phyloP scores from a whole-genome alignment of 2,329 filamentous ascomycete genomes.

The Neonectria punicea region DNA sequence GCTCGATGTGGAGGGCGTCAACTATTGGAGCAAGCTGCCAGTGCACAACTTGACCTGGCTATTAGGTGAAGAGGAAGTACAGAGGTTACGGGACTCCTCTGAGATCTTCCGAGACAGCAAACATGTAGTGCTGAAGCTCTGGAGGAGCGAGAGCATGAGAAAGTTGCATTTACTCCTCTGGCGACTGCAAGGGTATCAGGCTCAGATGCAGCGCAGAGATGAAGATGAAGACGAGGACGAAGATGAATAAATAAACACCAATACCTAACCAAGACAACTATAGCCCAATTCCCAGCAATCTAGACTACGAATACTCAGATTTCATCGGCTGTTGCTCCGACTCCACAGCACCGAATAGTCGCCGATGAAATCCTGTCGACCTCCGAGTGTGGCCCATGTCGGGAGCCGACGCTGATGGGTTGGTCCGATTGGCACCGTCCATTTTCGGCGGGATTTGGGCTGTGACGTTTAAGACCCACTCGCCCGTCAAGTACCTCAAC shows the following conservation, averaged over 20 bases:
- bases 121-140: constrained; percentile 55
- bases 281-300: background rate
- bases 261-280: background rate
- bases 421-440: constrained; percentile 19
- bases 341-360: background rate
- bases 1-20: constrained; percentile 51
- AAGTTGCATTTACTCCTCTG: constrained; percentile 63
- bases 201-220: constrained; percentile 13
- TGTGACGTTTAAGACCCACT: background rate
- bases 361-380: constrained; percentile 8
- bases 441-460: background rate
- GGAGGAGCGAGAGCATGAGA: constrained; percentile 52
- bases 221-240: background rate
- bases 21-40: constrained; percentile 52
- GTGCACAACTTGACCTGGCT: constrained; percentile 65
- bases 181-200: constrained; percentile 67
- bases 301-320: background rate
- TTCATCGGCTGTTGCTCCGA: background rate
- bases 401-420: constrained; percentile 18
- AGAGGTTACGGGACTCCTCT: constrained; percentile 51
- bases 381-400: constrained; percentile 20
- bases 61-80: constrained; percentile 59
- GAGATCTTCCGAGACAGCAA: constrained; percentile 49
- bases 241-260: background rate
- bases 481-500: background rate